Evolutionary conservation across 106 monocot genomes (phyloP).

Genomic region (Iris macrosiphon): DNA sequence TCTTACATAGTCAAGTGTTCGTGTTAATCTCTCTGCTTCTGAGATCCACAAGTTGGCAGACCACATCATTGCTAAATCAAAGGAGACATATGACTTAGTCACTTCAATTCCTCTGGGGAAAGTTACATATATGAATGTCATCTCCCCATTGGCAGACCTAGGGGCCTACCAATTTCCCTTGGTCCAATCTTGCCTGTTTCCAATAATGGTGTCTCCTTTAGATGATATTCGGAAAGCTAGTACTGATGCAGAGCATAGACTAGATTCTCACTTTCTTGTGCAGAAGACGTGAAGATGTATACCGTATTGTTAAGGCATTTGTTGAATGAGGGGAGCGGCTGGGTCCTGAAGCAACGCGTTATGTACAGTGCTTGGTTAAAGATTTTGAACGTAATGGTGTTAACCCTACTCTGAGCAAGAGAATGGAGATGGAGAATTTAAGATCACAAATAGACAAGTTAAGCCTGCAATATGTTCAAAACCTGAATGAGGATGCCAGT

Average conservation of each 20-base stretch:
- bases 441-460: no score
- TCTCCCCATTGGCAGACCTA: constrained; percentile 63
- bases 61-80: constrained; percentile 67
- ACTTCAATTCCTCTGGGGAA: constrained; percentile 71
- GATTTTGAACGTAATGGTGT: no score
- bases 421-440: no score
- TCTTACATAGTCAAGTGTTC: constrained; percentile 50
- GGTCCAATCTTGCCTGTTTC: constrained; percentile 80
- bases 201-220: constrained; percentile 62
- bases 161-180: constrained; percentile 83
- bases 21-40: constrained; percentile 54
- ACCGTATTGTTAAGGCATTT: constrained; percentile 75
- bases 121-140: constrained; percentile 61
- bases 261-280: constrained; percentile 65
- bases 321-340: constrained; percentile 57
- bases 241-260: constrained; percentile 60
- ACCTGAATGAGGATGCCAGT: no score
- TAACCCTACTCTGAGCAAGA: no score
- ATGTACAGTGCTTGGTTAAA: constrained; percentile 72
- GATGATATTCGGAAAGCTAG: constrained; percentile 77
- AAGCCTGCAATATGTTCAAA: no score
- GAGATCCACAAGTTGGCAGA: constrained; percentile 70
- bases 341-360: constrained; percentile 65
- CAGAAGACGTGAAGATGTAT: constrained; percentile 99
- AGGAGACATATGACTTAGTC: constrained; percentile 56